Percentiles rank a stretch among this genome's conserved stretches.
Evolutionary conservation across 2,329 filamentous ascomycete genomes (phyloP).

Genomic region (Fusarium keratoplasticum): DNA sequence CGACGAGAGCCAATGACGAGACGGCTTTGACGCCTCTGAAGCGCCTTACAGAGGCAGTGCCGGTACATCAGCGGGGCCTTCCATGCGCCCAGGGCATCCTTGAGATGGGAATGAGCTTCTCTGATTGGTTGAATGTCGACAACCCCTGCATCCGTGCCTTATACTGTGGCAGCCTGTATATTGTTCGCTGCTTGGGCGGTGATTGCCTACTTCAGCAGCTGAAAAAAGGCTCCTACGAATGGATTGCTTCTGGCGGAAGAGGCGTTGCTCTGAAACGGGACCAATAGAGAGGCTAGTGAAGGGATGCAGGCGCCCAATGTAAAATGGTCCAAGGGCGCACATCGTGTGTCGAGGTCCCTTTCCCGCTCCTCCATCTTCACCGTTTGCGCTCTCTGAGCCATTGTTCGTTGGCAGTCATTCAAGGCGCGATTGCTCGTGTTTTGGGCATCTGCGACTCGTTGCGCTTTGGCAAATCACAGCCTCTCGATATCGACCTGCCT

Average conservation of each 20-base stretch:
- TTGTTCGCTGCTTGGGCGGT: not conserved
- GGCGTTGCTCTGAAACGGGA: not conserved
- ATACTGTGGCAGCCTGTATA: not conserved
- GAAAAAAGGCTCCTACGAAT: not conserved
- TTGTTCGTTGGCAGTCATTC: not conserved
- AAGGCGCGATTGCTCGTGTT: not conserved
- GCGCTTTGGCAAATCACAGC: not conserved
- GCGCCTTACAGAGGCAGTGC: constrained; percentile 24
- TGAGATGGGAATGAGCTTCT: not conserved
- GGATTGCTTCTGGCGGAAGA: not conserved
- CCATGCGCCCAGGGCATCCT: not conserved
- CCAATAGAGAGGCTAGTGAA: not conserved
- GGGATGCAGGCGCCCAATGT: not conserved
- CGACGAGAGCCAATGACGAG: not conserved
- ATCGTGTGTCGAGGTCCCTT: not conserved
- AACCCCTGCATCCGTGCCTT: not conserved
- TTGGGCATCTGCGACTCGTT: not conserved
- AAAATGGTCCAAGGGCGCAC: constrained; percentile 9
- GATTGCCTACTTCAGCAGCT: constrained; percentile 2
- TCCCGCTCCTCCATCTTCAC: not conserved
- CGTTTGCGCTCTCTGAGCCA: not conserved
- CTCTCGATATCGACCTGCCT: not conserved
- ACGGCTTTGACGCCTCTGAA: not conserved
- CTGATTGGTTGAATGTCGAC: not conserved
- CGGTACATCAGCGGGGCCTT: not conserved